Evolutionary conservation across 2,329 filamentous ascomycete genomes (phyloP).

Genomic region (Chrysosporium keratinophilum): DNA sequence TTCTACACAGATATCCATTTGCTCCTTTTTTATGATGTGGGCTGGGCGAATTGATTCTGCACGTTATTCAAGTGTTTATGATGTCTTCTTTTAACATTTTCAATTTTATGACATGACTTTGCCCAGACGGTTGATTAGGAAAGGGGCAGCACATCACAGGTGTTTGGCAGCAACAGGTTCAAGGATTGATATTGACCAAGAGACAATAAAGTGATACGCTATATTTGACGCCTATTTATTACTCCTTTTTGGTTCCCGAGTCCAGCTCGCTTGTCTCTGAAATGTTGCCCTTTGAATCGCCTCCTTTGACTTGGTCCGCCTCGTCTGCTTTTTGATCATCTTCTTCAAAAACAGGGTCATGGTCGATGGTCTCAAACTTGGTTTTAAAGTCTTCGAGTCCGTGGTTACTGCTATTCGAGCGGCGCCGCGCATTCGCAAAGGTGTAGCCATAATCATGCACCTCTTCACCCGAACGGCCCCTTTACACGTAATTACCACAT

Average conservation of each 20-base stretch:
- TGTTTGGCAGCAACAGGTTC: too few relatives aligned
- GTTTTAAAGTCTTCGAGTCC: conserved; percentile 76
- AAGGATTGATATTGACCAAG: too few relatives aligned
- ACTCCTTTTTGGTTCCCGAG: too few relatives aligned
- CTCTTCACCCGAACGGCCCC: conserved; percentile 77
- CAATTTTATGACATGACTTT: not conserved
- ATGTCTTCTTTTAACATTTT: not conserved
- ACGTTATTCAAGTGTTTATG: too few relatives aligned
- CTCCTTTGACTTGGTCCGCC: too few relatives aligned
- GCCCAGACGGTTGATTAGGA: not conserved
- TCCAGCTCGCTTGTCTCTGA: too few relatives aligned
- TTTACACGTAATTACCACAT: conserved; percentile 30
- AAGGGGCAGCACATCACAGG: too few relatives aligned
- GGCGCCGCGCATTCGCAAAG: conserved; percentile 75
- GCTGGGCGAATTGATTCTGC: too few relatives aligned
- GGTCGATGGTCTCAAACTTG: conserved; percentile 87
- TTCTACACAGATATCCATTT: not conserved
- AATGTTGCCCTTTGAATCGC: too few relatives aligned
- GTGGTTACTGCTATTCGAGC: conserved; percentile 77
- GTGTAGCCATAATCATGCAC: conserved; percentile 74
- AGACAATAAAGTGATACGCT: too few relatives aligned
- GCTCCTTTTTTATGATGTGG: not conserved
- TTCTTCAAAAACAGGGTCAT: conserved; percentile 88
- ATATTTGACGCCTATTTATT: too few relatives aligned
- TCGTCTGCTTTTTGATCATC: conserved; percentile 24